A percentile compares a stretch with the other conserved stretches of the same genome.
These are phyloP conservation scores for Heliamphora pulchella DNA, from an alignment of 179 eudicot genomes.

Conservation along the genomic window DNA sequence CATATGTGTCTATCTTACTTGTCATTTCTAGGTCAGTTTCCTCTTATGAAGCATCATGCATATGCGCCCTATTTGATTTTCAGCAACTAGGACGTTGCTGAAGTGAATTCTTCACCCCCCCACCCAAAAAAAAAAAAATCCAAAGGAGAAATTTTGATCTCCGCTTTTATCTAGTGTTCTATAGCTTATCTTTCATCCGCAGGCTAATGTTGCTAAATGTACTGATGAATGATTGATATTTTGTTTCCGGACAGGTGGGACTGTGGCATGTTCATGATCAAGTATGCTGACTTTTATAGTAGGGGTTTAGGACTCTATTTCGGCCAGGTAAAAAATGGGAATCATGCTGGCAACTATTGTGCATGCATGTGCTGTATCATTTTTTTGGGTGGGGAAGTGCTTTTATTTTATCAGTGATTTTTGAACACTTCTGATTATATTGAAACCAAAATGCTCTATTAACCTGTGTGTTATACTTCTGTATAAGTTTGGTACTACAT, in stretches of 20 bases:
- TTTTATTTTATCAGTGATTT: too few relatives aligned
- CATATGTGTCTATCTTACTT: background rate
- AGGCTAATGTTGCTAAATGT: background rate
- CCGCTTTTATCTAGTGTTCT: background rate
- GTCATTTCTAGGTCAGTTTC: background rate
- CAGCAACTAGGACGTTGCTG: background rate
- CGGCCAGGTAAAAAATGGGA: constrained; percentile 50
- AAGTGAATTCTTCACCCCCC: background rate
- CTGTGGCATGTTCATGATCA: constrained; percentile 94
- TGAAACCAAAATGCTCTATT: too few relatives aligned
- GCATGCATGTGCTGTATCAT: background rate
- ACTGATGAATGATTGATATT: constrained; percentile 3
- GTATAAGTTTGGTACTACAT: too few relatives aligned
- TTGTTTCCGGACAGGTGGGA: constrained; percentile 50
- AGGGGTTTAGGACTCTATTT: constrained; percentile 76
- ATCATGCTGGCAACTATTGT: background rate
- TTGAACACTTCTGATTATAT: too few relatives aligned
- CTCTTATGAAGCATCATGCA: background rate
- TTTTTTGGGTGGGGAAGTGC: background rate
- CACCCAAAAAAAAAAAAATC: too few relatives aligned
- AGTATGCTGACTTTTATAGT: constrained; percentile 89
- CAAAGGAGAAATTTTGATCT: background rate
- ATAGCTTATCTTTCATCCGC: background rate
- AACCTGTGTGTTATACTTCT: too few relatives aligned
- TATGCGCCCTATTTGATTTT: background rate